Evolutionary conservation across 108 stramenopile genomes (phyloP).

Genomic region (Nitzschia sp.): DNA sequence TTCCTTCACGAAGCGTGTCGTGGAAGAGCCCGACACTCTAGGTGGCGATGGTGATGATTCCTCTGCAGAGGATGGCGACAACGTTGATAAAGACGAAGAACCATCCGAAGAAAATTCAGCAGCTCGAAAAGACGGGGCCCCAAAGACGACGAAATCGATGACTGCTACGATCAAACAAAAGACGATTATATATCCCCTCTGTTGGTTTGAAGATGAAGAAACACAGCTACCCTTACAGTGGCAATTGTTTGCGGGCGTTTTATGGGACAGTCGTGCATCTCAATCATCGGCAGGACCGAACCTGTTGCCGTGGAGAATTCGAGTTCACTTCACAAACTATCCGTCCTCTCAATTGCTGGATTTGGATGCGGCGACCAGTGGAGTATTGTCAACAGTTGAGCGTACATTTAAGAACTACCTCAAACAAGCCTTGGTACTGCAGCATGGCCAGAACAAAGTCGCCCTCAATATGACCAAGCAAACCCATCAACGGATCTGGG

Average conservation of each 20-base stretch:
- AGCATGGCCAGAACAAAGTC: conserved; percentile 56
- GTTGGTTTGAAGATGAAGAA: conserved; percentile 86
- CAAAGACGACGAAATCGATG: not conserved
- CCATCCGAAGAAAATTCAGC: not conserved
- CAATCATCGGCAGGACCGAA: not conserved
- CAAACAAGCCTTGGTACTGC: conserved; percentile 78
- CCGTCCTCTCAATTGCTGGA: conserved; percentile 61
- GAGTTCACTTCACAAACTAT: conserved; percentile 76
- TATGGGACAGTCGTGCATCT: conserved; percentile 49
- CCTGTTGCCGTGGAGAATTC: conserved; percentile 73
- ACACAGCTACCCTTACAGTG: conserved; percentile 67
- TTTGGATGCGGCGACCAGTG: conserved; percentile 33
- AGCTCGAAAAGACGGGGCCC: not conserved
- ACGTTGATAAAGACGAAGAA: conserved; percentile 13
- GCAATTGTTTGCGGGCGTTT: conserved; percentile 77
- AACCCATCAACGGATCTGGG: conserved; percentile 71
- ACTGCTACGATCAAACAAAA: not conserved
- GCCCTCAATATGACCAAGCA: conserved; percentile 73
- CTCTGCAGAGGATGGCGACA: conserved; percentile 1
- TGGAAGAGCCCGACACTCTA: conserved; percentile 30
- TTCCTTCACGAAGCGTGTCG: conserved; percentile 25
- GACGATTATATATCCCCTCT: conserved; percentile 43
- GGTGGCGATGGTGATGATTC: too few species aligned
- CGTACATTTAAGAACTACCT: conserved; percentile 75
- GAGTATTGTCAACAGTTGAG: conserved; percentile 39